Conservation (phyloP, 2,329 filamentous ascomycete genomes). For the Colletotrichum australisinense region DNA sequence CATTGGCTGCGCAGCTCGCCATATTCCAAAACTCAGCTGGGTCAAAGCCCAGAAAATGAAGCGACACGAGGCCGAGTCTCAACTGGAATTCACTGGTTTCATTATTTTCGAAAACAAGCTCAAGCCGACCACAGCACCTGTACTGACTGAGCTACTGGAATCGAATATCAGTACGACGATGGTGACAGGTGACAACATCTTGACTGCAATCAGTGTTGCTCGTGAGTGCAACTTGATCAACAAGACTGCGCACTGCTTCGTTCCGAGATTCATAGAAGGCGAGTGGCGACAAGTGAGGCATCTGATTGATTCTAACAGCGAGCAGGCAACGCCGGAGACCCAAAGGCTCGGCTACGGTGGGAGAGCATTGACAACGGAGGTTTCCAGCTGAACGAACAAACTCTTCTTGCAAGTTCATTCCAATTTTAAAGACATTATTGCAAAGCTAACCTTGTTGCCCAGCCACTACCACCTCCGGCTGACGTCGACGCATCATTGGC, state of each 20-base stretch:
- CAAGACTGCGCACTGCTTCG: constrained; percentile 86
- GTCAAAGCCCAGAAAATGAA: constrained; percentile 95
- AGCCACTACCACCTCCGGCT: constrained; percentile 78
- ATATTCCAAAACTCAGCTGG: constrained; percentile 90
- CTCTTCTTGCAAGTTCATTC: constrained; percentile 69
- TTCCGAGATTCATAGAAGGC: constrained; percentile 88
- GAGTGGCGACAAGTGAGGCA: constrained; percentile 36
- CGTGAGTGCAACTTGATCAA: constrained; percentile 89
- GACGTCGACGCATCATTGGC: constrained; percentile 86
- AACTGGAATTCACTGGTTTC: constrained; percentile 91
- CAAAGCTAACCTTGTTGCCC: constrained; percentile 22
- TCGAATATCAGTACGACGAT: constrained; percentile 92
- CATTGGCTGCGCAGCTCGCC: constrained; percentile 93
- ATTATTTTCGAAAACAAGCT: constrained; percentile 99
- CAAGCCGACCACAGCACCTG: constrained; percentile 84
- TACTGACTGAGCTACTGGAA: constrained; percentile 83
- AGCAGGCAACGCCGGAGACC: constrained; percentile 76
- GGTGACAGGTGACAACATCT: constrained; percentile 98
- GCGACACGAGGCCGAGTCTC: constrained; percentile 83
- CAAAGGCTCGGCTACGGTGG: constrained; percentile 82
- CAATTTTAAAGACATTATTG: too few relatives aligned
- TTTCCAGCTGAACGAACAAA: constrained; percentile 82
- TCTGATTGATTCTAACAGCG: constrained; percentile 1
- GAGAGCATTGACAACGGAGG: constrained; percentile 92
- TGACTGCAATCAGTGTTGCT: constrained; percentile 96